These are phyloP conservation scores for Maudiozyma saulgeensis DNA, from an alignment of 805 yeast species.

Conservation along the genomic window DNA sequence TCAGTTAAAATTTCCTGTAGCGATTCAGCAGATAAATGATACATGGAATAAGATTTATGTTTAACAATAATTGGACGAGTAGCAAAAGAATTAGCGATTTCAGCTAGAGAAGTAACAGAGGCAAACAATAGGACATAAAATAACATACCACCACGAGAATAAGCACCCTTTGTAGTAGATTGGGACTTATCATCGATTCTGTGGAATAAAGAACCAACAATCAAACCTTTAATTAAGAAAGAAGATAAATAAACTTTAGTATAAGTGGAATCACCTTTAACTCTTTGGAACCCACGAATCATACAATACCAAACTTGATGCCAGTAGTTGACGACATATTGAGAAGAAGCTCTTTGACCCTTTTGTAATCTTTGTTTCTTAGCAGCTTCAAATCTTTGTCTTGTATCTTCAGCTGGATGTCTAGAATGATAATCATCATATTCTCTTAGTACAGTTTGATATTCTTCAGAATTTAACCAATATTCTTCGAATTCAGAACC, in stretches of 20 bases:
- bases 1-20: slow-evolving; percentile 47
- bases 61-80: slow-evolving; percentile 56
- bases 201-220: slow-evolving; percentile 53
- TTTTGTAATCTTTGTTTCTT: slow-evolving; percentile 35
- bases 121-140: slow-evolving; percentile 53
- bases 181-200: slow-evolving; percentile 33
- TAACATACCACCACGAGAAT: slow-evolving; percentile 53
- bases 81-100: slow-evolving; percentile 48
- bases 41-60: slow-evolving; percentile 54
- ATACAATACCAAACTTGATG: slow-evolving; percentile 45
- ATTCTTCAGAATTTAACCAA: slow-evolving; percentile 52
- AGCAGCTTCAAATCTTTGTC: slow-evolving; percentile 33
- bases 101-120: slow-evolving; percentile 53
- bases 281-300: slow-evolving; percentile 45
- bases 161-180: slow-evolving; percentile 44
- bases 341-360: slow-evolving; percentile 33
- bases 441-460: slow-evolving; percentile 29
- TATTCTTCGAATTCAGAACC: slow-evolving; percentile 49
- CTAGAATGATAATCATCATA: slow-evolving; percentile 35
- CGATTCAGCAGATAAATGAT: slow-evolving; percentile 57
- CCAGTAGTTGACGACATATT: slow-evolving; percentile 36
- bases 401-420: slow-evolving; percentile 35
- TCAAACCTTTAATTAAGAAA: slow-evolving; percentile 45
- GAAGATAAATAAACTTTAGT: slow-evolving; percentile 43
- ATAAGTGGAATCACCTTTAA: slow-evolving; percentile 48